Evolutionary conservation across 2,329 filamentous ascomycete species (phyloP).

Genomic region (Aureobasidium sp.): DNA sequence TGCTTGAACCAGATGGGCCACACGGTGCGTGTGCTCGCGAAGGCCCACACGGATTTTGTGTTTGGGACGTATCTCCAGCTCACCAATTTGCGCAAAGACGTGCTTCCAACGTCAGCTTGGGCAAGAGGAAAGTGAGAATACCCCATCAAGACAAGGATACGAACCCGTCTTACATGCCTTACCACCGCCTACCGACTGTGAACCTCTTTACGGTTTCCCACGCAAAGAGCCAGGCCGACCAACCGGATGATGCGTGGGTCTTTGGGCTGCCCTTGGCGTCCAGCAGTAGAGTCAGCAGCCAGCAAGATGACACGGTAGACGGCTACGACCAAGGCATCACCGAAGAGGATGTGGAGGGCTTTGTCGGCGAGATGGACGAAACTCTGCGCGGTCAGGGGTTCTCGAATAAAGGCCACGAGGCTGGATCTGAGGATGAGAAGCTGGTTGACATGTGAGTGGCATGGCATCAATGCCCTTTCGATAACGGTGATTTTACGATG

Average conservation of each 20-base stretch:
- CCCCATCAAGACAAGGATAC: slow-evolving; percentile 75
- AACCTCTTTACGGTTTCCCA: slow-evolving; percentile 59
- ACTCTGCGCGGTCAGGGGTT: neutral
- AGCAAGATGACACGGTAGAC: neutral
- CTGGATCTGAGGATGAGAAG: neutral
- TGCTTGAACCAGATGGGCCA: slow-evolving; percentile 13
- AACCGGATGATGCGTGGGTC: neutral
- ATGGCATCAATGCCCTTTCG: neutral
- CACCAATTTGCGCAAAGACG: neutral
- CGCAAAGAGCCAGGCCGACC: neutral
- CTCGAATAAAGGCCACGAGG: neutral
- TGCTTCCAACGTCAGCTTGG: neutral
- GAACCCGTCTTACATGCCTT: slow-evolving; percentile 89
- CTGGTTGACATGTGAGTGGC: neutral
- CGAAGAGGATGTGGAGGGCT: slow-evolving; percentile 14
- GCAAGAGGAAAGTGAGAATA: neutral
- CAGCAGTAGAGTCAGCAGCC: slow-evolving; percentile 3
- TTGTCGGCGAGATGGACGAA: slow-evolving; percentile 16
- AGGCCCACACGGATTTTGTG: slow-evolving; percentile 33
- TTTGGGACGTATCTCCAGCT: slow-evolving; percentile 19
- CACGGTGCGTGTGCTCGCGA: slow-evolving; percentile 20
- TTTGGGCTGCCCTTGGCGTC: slow-evolving; percentile 8
- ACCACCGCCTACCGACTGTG: slow-evolving; percentile 83
- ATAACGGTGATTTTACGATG: neutral
- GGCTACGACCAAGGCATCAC: slow-evolving; percentile 8